A percentile compares a stretch with the other conserved stretches of the same genome.
phyloP scores from a whole-genome alignment of 1,284 basidiomycete genomes.

The Dichomitus squalens region DNA sequence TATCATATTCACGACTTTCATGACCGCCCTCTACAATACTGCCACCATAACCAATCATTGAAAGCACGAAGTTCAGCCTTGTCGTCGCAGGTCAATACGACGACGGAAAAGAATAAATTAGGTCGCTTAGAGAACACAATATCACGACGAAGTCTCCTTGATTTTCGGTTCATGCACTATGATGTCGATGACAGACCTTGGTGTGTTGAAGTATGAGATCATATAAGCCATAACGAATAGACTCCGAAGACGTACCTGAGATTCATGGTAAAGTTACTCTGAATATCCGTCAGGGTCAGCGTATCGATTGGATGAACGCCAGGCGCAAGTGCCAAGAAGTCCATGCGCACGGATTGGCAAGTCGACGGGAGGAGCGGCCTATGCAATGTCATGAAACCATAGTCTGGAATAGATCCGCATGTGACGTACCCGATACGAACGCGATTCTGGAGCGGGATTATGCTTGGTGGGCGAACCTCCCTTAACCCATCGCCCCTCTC shows the following conservation, averaged over 20 bases:
- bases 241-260: slow-evolving; percentile 58
- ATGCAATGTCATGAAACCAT: background rate
- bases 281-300: slow-evolving; percentile 74
- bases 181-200: slow-evolving; percentile 66
- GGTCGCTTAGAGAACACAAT: no score
- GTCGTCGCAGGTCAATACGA: no score
- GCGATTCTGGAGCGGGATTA: slow-evolving; percentile 80
- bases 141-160: background rate
- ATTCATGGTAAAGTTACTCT: slow-evolving; percentile 72
- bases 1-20: background rate
- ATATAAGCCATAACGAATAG: background rate
- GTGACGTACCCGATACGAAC: slow-evolving; percentile 75
- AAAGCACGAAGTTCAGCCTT: no score
- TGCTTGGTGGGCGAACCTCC: slow-evolving; percentile 52
- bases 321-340: slow-evolving; percentile 79
- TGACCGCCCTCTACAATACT: background rate
- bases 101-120: no score
- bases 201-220: background rate
- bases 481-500: slow-evolving; percentile 20
- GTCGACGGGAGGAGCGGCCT: slow-evolving; percentile 81
- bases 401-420: background rate
- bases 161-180: slow-evolving; percentile 55
- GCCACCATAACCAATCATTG: no score
- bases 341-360: slow-evolving; percentile 85
- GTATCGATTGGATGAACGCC: slow-evolving; percentile 81